Evolutionary conservation across 1,284 basidiomycete genomes (phyloP).

Genomic region (Caloboletus firmus): DNA sequence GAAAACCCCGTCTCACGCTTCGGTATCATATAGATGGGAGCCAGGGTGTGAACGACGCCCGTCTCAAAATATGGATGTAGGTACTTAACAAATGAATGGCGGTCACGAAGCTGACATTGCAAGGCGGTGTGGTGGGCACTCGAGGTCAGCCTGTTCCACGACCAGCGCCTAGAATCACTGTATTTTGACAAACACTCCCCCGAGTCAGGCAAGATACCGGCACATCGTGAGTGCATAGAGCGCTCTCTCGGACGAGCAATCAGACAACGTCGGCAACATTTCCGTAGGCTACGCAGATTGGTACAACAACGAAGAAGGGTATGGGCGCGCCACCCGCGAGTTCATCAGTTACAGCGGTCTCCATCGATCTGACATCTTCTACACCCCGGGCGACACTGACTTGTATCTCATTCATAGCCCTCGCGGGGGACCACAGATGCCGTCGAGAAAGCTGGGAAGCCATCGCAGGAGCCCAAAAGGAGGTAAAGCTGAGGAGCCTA

Average conservation of each 20-base stretch:
- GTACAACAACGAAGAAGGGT: conserved; percentile 71
- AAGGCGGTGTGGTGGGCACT: conserved; percentile 9
- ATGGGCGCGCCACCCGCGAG: conserved; percentile 59
- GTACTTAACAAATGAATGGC: conserved; percentile 8
- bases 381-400: conserved; percentile 46
- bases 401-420: conserved; percentile 5
- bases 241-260: background rate
- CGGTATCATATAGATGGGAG: conserved; percentile 1
- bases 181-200: background rate
- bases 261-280: background rate
- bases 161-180: background rate
- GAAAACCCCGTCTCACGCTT: conserved; percentile 9
- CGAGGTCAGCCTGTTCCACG: background rate
- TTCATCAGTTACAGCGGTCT: conserved; percentile 49
- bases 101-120: conserved; percentile 1
- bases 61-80: background rate
- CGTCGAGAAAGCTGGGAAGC: conserved; percentile 11
- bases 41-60: background rate
- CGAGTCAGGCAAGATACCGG: conserved; percentile 3
- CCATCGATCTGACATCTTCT: conserved; percentile 53
- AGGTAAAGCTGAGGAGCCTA: background rate
- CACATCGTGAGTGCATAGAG: conserved; percentile 7
- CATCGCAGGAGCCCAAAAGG: background rate
- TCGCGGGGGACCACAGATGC: conserved; percentile 46
- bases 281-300: conserved; percentile 8